Evolutionary conservation across 192 early-diverging fungal genomes (phyloP).

Genomic region (Rhizophagus sp.): DNA sequence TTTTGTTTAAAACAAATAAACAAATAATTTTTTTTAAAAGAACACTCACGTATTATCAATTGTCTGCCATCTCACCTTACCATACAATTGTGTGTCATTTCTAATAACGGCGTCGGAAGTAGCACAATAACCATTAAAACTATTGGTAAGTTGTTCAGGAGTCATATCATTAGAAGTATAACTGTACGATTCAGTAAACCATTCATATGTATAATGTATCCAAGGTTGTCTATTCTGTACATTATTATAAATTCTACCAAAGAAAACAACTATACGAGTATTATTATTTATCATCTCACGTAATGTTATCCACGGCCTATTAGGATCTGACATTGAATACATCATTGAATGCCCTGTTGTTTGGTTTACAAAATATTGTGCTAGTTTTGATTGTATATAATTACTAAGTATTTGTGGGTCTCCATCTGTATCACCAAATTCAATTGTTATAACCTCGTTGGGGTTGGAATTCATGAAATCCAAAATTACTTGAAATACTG

Average conservation of each 20-base stretch:
- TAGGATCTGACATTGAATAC: constrained; percentile 4
- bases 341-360: constrained; percentile 28
- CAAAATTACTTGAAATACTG: constrained; percentile 32
- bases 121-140: constrained; percentile 34
- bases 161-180: constrained; percentile 28
- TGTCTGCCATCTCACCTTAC: constrained; percentile 36
- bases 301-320: constrained; percentile 34
- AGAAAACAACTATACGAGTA: constrained; percentile 39
- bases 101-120: background rate
- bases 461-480: constrained; percentile 39
- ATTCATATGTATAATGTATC: constrained; percentile 34
- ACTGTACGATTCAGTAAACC: constrained; percentile 36
- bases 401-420: background rate
- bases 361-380: constrained; percentile 36
- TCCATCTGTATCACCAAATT: constrained; percentile 43
- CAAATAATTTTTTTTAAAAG: too few relatives aligned
- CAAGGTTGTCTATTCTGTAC: constrained; percentile 36
- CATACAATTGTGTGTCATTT: constrained; percentile 29
- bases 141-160: constrained; percentile 32
- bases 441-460: constrained; percentile 41
- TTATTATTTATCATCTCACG: constrained; percentile 42
- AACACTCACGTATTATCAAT: constrained; percentile 44
- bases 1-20: background rate
- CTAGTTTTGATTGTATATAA: constrained; percentile 32
- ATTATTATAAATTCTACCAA: constrained; percentile 30